Base-by-base conservation (phyloP, 331 rosid species). In the Rhamnella rubrinervis region DNA sequence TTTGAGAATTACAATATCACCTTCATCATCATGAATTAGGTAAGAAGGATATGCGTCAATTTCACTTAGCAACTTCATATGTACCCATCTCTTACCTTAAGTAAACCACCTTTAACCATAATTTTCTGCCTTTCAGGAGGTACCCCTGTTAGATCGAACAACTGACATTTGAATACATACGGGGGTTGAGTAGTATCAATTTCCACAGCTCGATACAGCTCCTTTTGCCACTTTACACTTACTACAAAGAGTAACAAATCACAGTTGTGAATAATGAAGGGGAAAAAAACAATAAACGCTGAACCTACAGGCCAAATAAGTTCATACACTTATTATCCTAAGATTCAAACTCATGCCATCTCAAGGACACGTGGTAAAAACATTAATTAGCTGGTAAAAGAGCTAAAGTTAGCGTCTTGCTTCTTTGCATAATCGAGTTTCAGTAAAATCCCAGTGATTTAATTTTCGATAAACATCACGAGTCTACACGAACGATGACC, bases 101-200 rank as follows among this genome's bases (percentile, higher is more conserved):
- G 69, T 71, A 95, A 77, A 72, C 97, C 99, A 76, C 99, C 99
- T 85, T 95, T 95, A 50, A 95, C 96, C 99, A 95, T 95, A 74
- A 95, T 91, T 50, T 95, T 95, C 80, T 91, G 99, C 75, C 99
- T 95, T 72, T 91, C 97, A 35, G 97, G 96, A 80, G 97, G 95
- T 5, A 95, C 99, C 60, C 97, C 99, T 0, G 99, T 95, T 73
- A 95, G 84, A 85, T 89, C 97, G 67, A 52, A 95, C 82, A 95
- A 78, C 73, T 95, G 99, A 84, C 96, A 86, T 85, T 95, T 95
- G 77, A 95, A 95, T 68, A 95, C 96, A 77, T 78, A 82, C 28
- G 99, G 90, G 40, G 97, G 81, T 84, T 91, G 96, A 61, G 83
- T 80, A 55, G 97, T 89, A 81, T 95, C 96, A 65, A 95, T 80